Evolutionary conservation across 495 filamentous ascomycete species (phyloP), one percentile per base, ranked within the genome.

Genomic region (Hyphodiscus hymeniophilus): DNA sequence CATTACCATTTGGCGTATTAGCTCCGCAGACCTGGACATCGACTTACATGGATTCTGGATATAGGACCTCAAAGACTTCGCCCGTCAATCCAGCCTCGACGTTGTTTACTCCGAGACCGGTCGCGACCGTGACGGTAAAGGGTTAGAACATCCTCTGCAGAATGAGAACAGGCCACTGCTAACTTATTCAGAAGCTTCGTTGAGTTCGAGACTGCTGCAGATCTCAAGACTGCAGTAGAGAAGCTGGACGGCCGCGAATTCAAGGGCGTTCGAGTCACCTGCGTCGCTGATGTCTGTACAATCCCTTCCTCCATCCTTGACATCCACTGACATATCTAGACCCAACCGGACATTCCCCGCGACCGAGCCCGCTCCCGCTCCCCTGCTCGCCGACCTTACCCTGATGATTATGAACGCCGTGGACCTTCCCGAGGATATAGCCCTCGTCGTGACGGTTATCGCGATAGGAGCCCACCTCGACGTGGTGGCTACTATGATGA

Each of bases 61-160:
- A 62, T 86, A 99, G 92, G 94, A 99, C 66, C 79, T 99, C 34
- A 99, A 99, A 87, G 92, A 99, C 67, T 99, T 97, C 65, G 94
- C 92, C 48, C 91, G 92, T 61, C 86, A 90, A 63, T 94, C 90
- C 68, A 88, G 89, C 62, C 79, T 94, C 66, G 94, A 97, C 65
- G 92, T 99, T 56, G 92, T 99, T 51, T 99, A 94, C 63, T 95
- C 89, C 43, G 92, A 99, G 71, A 90, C 94, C 22, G 84, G 83
- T 63, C 88, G 92, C 60, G 92, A 95, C 56, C 86, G 85, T 52
- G 86, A 89, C 66, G 88, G 89, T 52, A 86, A 82, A 79, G 92
- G 92, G 94, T 97, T 66, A 67, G 88, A 75, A 51, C 40, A 24
- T 47, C 18, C 21, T 50, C 35, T 43, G 22, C 38, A 3, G 0